phyloP scores from a whole-genome alignment of 1,284 basidiomycete genomes.

The Malassezia pachydermatis region DNA sequence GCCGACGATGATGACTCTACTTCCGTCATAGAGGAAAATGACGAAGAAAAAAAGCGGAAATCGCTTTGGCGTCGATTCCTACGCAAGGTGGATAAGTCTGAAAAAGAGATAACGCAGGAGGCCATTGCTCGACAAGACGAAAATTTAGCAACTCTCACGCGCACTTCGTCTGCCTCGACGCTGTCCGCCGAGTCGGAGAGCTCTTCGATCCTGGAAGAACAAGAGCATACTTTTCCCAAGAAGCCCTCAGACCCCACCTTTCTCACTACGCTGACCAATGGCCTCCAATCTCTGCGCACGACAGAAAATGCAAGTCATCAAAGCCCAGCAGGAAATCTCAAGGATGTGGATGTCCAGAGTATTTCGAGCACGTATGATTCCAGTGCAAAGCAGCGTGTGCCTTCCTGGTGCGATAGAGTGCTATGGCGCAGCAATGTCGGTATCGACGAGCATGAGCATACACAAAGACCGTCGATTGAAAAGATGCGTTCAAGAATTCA shows the following conservation, averaged over 20 bases:
- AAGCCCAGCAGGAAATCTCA: no score
- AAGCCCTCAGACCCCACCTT: no score
- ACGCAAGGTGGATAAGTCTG: not conserved
- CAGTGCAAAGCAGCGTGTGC: slow-evolving; percentile 52
- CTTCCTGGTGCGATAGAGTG: slow-evolving; percentile 50
- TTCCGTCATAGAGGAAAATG: no score
- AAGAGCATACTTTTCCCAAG: not conserved
- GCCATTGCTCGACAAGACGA: not conserved
- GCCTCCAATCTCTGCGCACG: no score
- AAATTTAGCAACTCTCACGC: not conserved
- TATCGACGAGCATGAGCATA: slow-evolving; percentile 12
- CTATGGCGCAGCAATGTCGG: slow-evolving; percentile 41
- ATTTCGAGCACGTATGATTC: slow-evolving; percentile 48
- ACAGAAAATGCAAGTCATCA: not conserved
- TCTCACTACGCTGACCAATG: no score
- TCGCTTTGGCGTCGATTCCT: not conserved
- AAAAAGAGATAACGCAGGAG: not conserved
- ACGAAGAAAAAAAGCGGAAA: no score
- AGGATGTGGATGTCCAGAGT: not conserved
- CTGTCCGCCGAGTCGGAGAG: slow-evolving; percentile 2
- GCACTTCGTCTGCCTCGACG: not conserved
- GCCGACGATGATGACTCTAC: no score
- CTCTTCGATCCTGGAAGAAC: slow-evolving; percentile 8
- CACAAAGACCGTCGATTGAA: not conserved
- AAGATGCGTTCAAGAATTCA: not conserved